Percentiles rank a stretch among this genome's conserved stretches.
Evolutionary conservation across 2,329 filamentous ascomycete species (phyloP).

Genomic region (Xylariaceae sp.): DNA sequence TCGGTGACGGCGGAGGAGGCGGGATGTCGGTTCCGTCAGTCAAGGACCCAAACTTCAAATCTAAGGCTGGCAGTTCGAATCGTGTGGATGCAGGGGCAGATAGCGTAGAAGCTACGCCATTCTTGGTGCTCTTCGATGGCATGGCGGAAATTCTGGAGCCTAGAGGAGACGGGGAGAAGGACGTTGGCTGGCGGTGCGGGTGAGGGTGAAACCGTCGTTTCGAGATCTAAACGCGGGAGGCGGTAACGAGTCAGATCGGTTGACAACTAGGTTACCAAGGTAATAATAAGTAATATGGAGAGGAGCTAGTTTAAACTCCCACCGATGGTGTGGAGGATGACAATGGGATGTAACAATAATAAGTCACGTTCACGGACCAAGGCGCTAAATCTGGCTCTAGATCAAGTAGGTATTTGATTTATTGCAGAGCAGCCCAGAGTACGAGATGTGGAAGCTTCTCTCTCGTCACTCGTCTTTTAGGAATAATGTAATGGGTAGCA

Average conservation of each 20-base stretch:
- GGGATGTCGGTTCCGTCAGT: slow-evolving; percentile 58
- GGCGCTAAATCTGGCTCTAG: background rate
- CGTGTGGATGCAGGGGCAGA: slow-evolving; percentile 27
- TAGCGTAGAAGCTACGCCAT: slow-evolving; percentile 17
- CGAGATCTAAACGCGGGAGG: slow-evolving; percentile 8
- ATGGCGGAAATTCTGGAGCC: slow-evolving; percentile 13
- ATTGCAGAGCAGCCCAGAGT: too few species aligned
- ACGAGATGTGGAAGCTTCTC: too few species aligned
- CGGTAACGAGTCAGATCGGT: slow-evolving; percentile 16
- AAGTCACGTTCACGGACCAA: background rate
- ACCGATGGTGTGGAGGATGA: background rate
- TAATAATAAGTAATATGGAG: slow-evolving; percentile 2
- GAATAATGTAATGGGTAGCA: background rate
- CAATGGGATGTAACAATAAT: too few species aligned
- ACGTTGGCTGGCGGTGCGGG: slow-evolving; percentile 1
- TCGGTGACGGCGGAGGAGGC: slow-evolving; percentile 50
- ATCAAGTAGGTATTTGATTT: too few species aligned
- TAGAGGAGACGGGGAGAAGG: background rate
- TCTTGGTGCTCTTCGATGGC: slow-evolving; percentile 20
- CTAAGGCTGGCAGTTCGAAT: slow-evolving; percentile 54
- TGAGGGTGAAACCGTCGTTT: slow-evolving; percentile 4
- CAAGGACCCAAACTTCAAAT: slow-evolving; percentile 54
- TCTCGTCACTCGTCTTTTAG: background rate
- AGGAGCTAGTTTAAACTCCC: background rate
- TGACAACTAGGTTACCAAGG: slow-evolving; percentile 9